Conservation (phyloP, 495 filamentous ascomycete genomes). For the Bacidia gigantensis region DNA sequence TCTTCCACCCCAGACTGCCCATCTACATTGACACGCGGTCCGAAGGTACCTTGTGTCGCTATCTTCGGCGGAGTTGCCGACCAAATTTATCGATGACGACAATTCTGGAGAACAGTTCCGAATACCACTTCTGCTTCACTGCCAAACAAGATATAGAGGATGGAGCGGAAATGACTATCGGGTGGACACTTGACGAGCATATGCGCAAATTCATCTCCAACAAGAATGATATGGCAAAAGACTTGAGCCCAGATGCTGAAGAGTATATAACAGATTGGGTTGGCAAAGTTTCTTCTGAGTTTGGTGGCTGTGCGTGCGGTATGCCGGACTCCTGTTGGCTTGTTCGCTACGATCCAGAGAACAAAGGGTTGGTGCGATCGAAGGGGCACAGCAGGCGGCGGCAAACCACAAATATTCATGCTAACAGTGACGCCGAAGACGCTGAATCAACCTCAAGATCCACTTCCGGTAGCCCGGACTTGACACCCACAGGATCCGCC, state of each 20-base stretch:
- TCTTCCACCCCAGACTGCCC: conserved; percentile 68
- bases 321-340: conserved; percentile 27
- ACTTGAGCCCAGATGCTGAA: conserved; percentile 22
- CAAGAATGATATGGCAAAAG: conserved; percentile 4
- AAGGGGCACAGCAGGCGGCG: conserved; percentile 40
- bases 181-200: conserved; percentile 48
- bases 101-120: conserved; percentile 54
- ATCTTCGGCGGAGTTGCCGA: conserved; percentile 73
- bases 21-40: conserved; percentile 82
- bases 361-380: background rate
- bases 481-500: conserved; percentile 50
- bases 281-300: conserved; percentile 64
- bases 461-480: conserved; percentile 67
- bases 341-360: conserved; percentile 6
- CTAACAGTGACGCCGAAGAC: conserved; percentile 39
- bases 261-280: conserved; percentile 41
- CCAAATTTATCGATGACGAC: conserved; percentile 76
- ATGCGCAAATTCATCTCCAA: conserved; percentile 24
- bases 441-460: conserved; percentile 62
- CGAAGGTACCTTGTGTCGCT: conserved; percentile 73
- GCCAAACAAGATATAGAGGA: conserved; percentile 57
- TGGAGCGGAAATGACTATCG: conserved; percentile 48
- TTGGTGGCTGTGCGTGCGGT: conserved; percentile 79
- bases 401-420: conserved; percentile 30
- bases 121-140: conserved; percentile 83